These are phyloP conservation scores for Thecaphora thlaspeos DNA, from an alignment of 1,284 basidiomycete genomes.

Conservation along the genomic window DNA sequence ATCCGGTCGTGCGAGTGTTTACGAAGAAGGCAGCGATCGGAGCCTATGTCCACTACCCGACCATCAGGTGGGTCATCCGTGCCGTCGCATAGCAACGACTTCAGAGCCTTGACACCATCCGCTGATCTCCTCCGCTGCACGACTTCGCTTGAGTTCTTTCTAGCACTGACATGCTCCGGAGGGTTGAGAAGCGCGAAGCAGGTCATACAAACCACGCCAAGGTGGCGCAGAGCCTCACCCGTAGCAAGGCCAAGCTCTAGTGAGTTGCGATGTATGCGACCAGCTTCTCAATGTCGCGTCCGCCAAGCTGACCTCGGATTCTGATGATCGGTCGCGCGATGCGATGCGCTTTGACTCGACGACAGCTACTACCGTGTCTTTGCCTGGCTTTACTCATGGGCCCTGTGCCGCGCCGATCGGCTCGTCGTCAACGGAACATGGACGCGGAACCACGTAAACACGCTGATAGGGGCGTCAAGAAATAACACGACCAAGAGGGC, in stretches of 20 bases:
- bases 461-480: slow-evolving; percentile 19
- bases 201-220: slow-evolving; percentile 68
- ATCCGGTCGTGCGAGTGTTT: slow-evolving; percentile 71
- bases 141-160: too few relatives aligned
- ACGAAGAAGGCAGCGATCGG: slow-evolving; percentile 69
- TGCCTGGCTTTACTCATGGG: slow-evolving; percentile 76
- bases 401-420: slow-evolving; percentile 69
- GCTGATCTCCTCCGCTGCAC: too few relatives aligned
- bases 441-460: slow-evolving; percentile 80
- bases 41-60: slow-evolving; percentile 94
- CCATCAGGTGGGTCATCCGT: slow-evolving; percentile 67
- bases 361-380: slow-evolving; percentile 83
- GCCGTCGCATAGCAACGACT: too few relatives aligned
- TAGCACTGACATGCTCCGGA: slow-evolving; percentile 82
- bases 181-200: slow-evolving; percentile 66
- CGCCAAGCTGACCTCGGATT: too few relatives aligned
- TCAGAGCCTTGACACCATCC: too few relatives aligned
- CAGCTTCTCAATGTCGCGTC: too few relatives aligned
- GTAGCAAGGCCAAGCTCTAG: slow-evolving; percentile 73
- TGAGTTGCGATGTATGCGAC: slow-evolving; percentile 61
- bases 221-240: slow-evolving; percentile 65
- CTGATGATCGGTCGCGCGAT: too few relatives aligned
- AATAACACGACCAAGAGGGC: neutral
- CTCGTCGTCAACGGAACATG: slow-evolving; percentile 93
- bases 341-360: too few relatives aligned